Conservation (phyloP, 371 early-diverging fungal species). For the Catenaria anguillulae region DNA sequence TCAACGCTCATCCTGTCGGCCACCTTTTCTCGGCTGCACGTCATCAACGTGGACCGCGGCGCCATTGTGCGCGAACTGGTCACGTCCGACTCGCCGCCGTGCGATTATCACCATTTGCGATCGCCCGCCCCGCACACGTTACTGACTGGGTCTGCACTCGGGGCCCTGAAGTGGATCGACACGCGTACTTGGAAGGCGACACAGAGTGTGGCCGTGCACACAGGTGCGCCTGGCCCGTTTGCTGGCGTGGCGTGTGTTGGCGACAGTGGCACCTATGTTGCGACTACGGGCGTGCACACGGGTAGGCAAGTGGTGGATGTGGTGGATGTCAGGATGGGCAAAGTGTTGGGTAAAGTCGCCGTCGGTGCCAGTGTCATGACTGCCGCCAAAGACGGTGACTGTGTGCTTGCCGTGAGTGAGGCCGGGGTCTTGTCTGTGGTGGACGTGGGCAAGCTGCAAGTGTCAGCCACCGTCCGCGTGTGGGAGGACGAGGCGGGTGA, state of each 20-base stretch:
- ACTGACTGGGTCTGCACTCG: not conserved
- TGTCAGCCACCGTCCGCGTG: constrained; percentile 31
- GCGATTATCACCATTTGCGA: not conserved
- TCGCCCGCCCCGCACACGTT: not conserved
- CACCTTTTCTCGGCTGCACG: not conserved
- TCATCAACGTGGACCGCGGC: not conserved
- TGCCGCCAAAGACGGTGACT: not conserved
- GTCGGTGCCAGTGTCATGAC: not conserved
- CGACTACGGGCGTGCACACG: not conserved
- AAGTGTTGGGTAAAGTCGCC: not conserved
- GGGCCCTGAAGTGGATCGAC: not conserved
- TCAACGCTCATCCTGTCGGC: not conserved
- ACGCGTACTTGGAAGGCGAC: not conserved
- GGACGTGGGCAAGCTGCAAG: not conserved
- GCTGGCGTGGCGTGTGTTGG: not conserved
- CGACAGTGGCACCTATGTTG: not conserved
- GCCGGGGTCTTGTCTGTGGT: constrained; percentile 9
- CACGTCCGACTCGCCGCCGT: not conserved
- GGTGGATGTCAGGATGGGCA: not conserved
- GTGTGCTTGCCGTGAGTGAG: not conserved
- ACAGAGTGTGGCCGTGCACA: not conserved
- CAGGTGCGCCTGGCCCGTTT: not conserved
- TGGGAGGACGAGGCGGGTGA: constrained; percentile 15
- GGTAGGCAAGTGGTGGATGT: not conserved
- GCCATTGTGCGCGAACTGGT: not conserved